phyloP scores from a whole-genome alignment of 768 basidiomycete species.

The Pisolithus albus region DNA sequence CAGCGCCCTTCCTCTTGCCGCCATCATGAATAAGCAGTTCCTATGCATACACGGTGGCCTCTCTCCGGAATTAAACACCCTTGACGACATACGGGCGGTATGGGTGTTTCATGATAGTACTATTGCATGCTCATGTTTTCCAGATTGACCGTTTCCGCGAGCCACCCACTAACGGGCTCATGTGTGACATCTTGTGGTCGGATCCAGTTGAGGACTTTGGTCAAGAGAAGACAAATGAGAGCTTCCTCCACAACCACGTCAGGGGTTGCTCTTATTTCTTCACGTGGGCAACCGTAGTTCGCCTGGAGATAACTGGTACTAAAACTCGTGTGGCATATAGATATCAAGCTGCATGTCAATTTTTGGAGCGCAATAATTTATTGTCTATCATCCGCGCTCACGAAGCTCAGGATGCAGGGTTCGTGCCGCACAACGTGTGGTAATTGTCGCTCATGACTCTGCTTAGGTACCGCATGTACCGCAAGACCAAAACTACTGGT shows the following conservation, averaged over 20 bases:
- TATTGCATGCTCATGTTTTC: not conserved
- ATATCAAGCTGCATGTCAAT: slow-evolving; percentile 94
- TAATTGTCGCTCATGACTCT: not conserved
- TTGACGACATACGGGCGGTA: slow-evolving; percentile 89
- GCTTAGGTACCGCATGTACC: slow-evolving; percentile 91
- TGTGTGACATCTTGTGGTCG: slow-evolving; percentile 99
- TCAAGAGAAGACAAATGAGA: slow-evolving; percentile 83
- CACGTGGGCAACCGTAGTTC: slow-evolving; percentile 42
- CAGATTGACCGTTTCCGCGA: slow-evolving; percentile 98
- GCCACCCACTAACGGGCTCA: slow-evolving; percentile 92
- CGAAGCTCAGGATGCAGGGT: slow-evolving; percentile 99
- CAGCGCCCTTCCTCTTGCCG: slow-evolving; percentile 90
- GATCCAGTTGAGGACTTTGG: slow-evolving; percentile 98
- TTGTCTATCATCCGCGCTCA: slow-evolving; percentile 96
- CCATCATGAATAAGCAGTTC: slow-evolving; percentile 99
- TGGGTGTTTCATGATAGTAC: slow-evolving; percentile 21
- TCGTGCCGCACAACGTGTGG: slow-evolving; percentile 16
- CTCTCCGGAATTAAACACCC: slow-evolving; percentile 89
- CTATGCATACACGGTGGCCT: slow-evolving; percentile 97
- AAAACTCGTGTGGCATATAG: slow-evolving; percentile 33
- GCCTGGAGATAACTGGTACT: not conserved
- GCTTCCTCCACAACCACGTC: slow-evolving; percentile 93
- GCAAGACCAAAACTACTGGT: slow-evolving; percentile 95
- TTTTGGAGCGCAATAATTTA: slow-evolving; percentile 94
- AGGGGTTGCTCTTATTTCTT: slow-evolving; percentile 96